phyloP scores from a whole-genome alignment of 495 filamentous ascomycete species.

The Xeromyces bisporus region DNA sequence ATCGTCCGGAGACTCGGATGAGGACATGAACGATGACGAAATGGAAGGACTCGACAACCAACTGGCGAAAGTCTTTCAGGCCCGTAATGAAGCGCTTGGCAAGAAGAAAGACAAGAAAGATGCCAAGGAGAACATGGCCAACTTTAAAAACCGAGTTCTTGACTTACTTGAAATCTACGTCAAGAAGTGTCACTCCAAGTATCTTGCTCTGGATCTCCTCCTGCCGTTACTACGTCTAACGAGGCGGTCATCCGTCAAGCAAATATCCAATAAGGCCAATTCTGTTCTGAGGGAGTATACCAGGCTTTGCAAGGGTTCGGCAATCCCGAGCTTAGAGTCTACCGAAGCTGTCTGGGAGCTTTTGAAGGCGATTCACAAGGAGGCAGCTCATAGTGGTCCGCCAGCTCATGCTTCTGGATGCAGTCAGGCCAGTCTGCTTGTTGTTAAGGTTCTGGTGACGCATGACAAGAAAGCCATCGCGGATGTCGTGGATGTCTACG shows the following conservation, averaged over 20 bases:
- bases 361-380: slow-evolving; percentile 50
- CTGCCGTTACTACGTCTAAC: slow-evolving; percentile 44
- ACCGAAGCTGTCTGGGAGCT: slow-evolving; percentile 36
- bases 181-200: slow-evolving; percentile 54
- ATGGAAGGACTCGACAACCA: slow-evolving; percentile 82
- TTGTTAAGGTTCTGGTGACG: slow-evolving; percentile 42
- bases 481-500: slow-evolving; percentile 39
- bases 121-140: slow-evolving; percentile 74
- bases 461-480: slow-evolving; percentile 31
- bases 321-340: slow-evolving; percentile 25
- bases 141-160: slow-evolving; percentile 87
- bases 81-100: slow-evolving; percentile 40
- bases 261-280: slow-evolving; percentile 55
- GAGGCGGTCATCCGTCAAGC: slow-evolving; percentile 47
- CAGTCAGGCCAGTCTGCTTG: slow-evolving; percentile 45
- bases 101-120: slow-evolving; percentile 71
- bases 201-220: slow-evolving; percentile 48
- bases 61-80: slow-evolving; percentile 67
- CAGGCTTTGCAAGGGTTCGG: slow-evolving; percentile 45
- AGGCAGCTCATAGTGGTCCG: slow-evolving; percentile 48
- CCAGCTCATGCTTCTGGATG: slow-evolving; percentile 37
- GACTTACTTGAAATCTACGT: slow-evolving; percentile 77
- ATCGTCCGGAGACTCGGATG: slow-evolving; percentile 44
- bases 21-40: slow-evolving; percentile 84
- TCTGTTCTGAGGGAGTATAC: slow-evolving; percentile 51